Base-by-base conservation (phyloP, 78 protist genomes). In the Thecamonas trahens region DNA sequence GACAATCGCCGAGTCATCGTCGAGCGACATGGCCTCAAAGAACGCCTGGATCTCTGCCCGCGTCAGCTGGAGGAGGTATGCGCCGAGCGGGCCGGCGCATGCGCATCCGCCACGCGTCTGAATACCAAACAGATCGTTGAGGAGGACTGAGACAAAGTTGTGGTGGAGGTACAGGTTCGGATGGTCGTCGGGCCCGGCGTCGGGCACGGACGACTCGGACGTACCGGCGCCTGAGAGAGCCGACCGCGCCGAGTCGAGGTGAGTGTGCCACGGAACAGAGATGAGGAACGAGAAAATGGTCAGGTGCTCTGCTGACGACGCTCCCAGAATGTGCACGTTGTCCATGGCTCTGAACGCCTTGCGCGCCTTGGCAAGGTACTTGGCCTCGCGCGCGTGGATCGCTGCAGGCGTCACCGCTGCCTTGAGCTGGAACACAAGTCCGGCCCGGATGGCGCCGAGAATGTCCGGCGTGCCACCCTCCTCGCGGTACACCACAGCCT, bases 101-200 rank as follows among this genome's bases (percentile, higher is more conserved):
- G 82, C 74, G 70, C 97, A 94, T 38, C 97, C 94, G 34, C 84
- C 82, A 35, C 95, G 79, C 9, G 61, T 77, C 79, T 94, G 97
- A 28, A 94, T 80, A 61, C 97, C 97, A 76, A 90, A 94, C 38
- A 94, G 70, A 72, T 94, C 97, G 70, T 89, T 90, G 58, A 94
- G 81, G 22, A 94, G 78, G n/a, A 71, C 55, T 18, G 73, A 26
- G 29, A 90, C 82, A 79, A 76, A 89, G 73, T 83, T 81, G 79
- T 87, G 79, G 78, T 94, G 97, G 40, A 91, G 80, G 42, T 54
- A 72, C 22, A n/a, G n/a, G n/a, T n/a, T n/a, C n/a, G n/a, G n/a
- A n/a, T n/a, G n/a, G n/a, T n/a, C n/a, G n/a, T n/a, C n/a, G n/a
- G n/a, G n/a, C n/a, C n/a, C n/a, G n/a, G n/a, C n/a, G n/a, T n/a